Conservation (phyloP, 495 filamentous ascomycete species). For the Bacidia gigantensis region DNA sequence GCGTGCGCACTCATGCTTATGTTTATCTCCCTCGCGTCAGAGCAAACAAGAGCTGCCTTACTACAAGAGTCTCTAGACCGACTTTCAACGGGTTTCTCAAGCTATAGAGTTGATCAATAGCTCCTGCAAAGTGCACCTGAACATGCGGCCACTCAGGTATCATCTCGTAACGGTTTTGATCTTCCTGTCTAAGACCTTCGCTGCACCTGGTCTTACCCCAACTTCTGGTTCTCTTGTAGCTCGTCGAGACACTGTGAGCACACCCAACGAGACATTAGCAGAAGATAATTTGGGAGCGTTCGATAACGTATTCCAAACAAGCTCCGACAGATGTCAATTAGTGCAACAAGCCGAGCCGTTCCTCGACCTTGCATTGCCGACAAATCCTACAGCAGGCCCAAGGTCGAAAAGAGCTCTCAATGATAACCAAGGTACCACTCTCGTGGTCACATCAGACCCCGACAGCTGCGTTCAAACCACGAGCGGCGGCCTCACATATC, state of each 20-base stretch:
- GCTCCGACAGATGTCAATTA: neutral
- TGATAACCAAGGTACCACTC: neutral
- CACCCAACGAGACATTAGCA: neutral
- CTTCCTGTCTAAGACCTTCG: neutral
- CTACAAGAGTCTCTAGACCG: too few relatives aligned
- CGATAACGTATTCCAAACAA: neutral
- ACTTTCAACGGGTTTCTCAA: too few relatives aligned
- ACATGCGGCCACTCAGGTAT: too few relatives aligned
- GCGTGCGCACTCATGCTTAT: too few relatives aligned
- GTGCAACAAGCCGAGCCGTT: neutral
- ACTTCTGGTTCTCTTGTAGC: neutral
- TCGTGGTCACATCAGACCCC: neutral
- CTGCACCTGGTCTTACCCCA: neutral
- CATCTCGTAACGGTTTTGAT: too few relatives aligned
- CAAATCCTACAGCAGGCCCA: neutral
- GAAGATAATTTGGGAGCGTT: neutral
- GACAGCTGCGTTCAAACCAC: neutral
- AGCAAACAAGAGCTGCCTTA: too few relatives aligned
- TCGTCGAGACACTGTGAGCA: neutral
- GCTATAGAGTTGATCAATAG: too few relatives aligned
- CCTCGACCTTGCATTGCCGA: neutral
- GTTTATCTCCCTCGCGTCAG: too few relatives aligned
- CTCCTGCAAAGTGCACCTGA: too few relatives aligned
- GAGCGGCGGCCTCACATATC: neutral
- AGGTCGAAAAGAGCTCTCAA: neutral